Percentiles rank a stretch among this genome's conserved stretches.
phyloP scores from a whole-genome alignment of 1,284 basidiomycete genomes.

The Irpex sp. region DNA sequence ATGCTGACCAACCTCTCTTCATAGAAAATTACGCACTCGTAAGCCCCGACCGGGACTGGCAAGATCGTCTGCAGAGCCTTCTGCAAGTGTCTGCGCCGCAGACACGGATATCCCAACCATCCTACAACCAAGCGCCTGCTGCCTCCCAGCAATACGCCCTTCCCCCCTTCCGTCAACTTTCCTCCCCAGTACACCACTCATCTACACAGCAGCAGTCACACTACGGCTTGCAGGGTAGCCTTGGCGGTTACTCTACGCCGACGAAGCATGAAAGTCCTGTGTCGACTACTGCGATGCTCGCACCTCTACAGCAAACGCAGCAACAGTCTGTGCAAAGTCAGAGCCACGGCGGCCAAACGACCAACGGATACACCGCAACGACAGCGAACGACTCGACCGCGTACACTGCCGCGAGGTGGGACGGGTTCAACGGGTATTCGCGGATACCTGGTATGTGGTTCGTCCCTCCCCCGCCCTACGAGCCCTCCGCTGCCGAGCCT shows the following conservation, averaged over 20 bases:
- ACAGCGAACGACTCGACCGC: background rate
- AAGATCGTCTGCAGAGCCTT: constrained; percentile 19
- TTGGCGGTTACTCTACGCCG: constrained; percentile 8
- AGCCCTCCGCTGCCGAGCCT: background rate
- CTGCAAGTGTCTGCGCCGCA: constrained; percentile 8
- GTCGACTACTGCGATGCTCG: constrained; percentile 6
- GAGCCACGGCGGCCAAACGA: background rate
- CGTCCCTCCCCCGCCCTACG: background rate
- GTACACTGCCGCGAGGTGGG: background rate
- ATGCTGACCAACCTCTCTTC: background rate
- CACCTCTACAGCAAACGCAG: constrained; percentile 4
- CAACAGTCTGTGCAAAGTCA: background rate
- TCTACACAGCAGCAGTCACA: constrained; percentile 1
- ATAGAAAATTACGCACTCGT: constrained; percentile 21
- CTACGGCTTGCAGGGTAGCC: background rate
- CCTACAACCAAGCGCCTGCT: background rate
- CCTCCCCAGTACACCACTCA: constrained; percentile 3
- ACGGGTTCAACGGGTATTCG: constrained; percentile 11
- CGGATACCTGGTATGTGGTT: constrained; percentile 6
- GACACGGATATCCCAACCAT: background rate
- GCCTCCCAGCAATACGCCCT: constrained; percentile 5
- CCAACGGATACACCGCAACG: background rate
- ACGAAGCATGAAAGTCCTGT: constrained; percentile 11
- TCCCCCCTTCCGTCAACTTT: constrained; percentile 10
- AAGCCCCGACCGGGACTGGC: constrained; percentile 24